These are phyloP conservation scores for Saposhnikovia divaricata DNA, from an alignment of 129 eudicot species.

Conservation along the genomic window DNA sequence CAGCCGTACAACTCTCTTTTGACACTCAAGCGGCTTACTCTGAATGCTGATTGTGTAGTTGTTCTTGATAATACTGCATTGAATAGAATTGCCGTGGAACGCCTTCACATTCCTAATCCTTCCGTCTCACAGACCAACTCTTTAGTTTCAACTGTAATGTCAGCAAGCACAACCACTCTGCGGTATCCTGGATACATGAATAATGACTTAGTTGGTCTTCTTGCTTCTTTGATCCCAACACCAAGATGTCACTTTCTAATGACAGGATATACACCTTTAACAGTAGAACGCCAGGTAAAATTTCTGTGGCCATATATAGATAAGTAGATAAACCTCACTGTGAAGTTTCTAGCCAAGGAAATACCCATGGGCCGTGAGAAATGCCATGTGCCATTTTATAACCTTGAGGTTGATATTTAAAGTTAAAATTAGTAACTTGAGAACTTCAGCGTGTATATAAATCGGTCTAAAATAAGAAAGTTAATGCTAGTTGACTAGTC, in stretches of 20 bases:
- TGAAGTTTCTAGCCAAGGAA: background rate
- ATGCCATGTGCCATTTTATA: too few relatives aligned
- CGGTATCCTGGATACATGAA: slow-evolving; percentile 99
- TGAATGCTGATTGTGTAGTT: slow-evolving; percentile 97
- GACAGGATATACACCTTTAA: slow-evolving; percentile 98
- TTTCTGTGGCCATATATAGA: background rate
- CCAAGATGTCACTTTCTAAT: slow-evolving; percentile 98
- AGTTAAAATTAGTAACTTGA: too few relatives aligned
- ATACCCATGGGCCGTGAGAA: too few relatives aligned
- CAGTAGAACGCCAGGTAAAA: slow-evolving; percentile 94
- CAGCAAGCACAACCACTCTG: slow-evolving; percentile 94
- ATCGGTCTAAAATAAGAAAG: too few relatives aligned
- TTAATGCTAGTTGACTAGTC: too few relatives aligned
- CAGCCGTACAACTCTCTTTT: slow-evolving; percentile 95
- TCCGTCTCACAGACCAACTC: slow-evolving; percentile 90
- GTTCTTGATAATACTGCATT: slow-evolving; percentile 98
- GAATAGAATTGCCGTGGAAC: slow-evolving; percentile 87
- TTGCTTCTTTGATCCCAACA: slow-evolving; percentile 95
- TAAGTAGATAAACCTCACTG: background rate
- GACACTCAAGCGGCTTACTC: slow-evolving; percentile 85
- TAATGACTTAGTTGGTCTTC: slow-evolving; percentile 96
- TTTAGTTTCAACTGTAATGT: slow-evolving; percentile 90
- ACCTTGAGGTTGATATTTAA: background rate
- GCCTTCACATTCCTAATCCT: slow-evolving; percentile 80
- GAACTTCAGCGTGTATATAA: too few relatives aligned